Percentiles rank a stretch among this genome's conserved stretches.
phyloP scores from a whole-genome alignment of 768 basidiomycete species.

The Auricularia heimuer region DNA sequence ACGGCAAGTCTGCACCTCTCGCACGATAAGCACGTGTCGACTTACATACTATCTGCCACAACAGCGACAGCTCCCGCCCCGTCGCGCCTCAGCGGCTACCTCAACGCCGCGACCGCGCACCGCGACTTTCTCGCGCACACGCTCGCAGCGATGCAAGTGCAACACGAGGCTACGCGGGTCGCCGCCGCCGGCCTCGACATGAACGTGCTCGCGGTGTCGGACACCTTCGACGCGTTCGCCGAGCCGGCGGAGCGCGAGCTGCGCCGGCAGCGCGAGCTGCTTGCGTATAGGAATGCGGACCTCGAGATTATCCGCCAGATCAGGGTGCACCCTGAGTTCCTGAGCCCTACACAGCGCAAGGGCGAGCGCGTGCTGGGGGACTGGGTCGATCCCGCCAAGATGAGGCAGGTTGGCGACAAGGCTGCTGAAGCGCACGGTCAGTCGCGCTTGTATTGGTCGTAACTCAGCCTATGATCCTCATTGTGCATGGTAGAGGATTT shows the following conservation, averaged over 20 bases:
- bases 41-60: neutral
- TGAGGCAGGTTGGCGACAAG: conserved; percentile 68
- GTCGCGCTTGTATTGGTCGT: conserved; percentile 13
- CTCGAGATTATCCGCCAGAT: conserved; percentile 60
- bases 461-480: neutral
- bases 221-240: conserved; percentile 58
- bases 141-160: conserved; percentile 45
- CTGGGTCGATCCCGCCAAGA: conserved; percentile 70
- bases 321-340: conserved; percentile 62
- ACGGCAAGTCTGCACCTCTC: conserved; percentile 38
- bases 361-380: conserved; percentile 61
- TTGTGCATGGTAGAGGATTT: conserved; percentile 44
- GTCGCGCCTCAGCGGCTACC: conserved; percentile 49
- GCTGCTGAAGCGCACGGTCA: conserved; percentile 61
- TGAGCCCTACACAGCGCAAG: conserved; percentile 67
- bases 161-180: conserved; percentile 62
- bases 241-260: conserved; percentile 51
- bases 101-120: conserved; percentile 53
- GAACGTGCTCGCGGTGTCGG: conserved; percentile 58
- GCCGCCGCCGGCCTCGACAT: conserved; percentile 65
- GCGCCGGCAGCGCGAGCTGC: conserved; percentile 51
- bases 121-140: conserved; percentile 49
- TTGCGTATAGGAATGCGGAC: conserved; percentile 59
- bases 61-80: conserved; percentile 22
- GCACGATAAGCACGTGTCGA: neutral